Evolutionary conservation across 768 basidiomycete genomes (phyloP).

Genomic region (Solioccasus polychromus): DNA sequence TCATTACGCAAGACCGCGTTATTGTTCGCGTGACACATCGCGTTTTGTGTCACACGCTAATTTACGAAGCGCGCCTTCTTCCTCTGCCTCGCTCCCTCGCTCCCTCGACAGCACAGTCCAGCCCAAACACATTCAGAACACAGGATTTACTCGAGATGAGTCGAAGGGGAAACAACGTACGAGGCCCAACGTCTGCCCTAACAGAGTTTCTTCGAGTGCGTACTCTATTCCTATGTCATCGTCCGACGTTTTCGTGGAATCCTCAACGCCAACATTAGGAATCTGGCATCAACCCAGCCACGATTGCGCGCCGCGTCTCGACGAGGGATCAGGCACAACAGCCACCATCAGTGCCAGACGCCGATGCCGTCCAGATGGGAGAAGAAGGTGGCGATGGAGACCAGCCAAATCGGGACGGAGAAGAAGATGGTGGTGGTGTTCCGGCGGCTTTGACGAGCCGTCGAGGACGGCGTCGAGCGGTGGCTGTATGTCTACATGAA

Average conservation of each 20-base stretch:
- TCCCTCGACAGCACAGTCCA: background rate
- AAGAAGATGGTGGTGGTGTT: background rate
- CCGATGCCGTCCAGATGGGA: constrained; percentile 1
- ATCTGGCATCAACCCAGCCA: constrained; percentile 47
- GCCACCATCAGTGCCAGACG: constrained; percentile 34
- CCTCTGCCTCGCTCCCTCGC: too few species aligned
- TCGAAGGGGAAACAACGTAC: constrained; percentile 52
- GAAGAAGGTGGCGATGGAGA: constrained; percentile 13
- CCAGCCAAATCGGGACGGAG: constrained; percentile 12
- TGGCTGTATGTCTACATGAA: constrained; percentile 5
- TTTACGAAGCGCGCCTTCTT: constrained; percentile 12
- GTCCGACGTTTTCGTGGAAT: too few species aligned
- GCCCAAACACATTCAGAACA: too few species aligned
- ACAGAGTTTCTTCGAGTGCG: constrained; percentile 76
- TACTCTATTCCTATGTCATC: background rate
- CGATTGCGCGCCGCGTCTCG: constrained; percentile 37
- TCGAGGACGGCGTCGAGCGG: constrained; percentile 14
- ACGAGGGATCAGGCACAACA: constrained; percentile 25
- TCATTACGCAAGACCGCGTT: too few species aligned
- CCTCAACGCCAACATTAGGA: constrained; percentile 37
- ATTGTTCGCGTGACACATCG: constrained; percentile 16
- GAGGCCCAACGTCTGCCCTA: constrained; percentile 79
- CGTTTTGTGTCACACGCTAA: constrained; percentile 11
- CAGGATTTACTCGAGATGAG: constrained; percentile 19
- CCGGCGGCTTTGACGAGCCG: constrained; percentile 10